Conservation (phyloP, 1,284 basidiomycete genomes). For the Macrocybe sp. region DNA sequence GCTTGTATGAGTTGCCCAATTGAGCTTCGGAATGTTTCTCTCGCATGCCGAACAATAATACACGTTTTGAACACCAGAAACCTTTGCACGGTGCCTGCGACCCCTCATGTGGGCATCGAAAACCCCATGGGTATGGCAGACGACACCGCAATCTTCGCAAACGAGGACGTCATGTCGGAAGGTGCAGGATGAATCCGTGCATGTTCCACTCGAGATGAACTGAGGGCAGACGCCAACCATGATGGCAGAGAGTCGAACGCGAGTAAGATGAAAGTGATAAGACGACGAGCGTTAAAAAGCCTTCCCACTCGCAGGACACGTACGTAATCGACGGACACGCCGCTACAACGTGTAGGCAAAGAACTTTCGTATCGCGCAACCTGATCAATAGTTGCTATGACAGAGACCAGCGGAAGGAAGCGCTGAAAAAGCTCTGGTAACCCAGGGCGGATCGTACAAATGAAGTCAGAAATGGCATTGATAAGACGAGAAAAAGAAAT, state of each 20-base stretch:
- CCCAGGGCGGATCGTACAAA: too few species aligned
- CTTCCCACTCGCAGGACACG: not conserved
- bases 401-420: too few species aligned
- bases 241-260: not conserved
- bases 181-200: conserved; percentile 24
- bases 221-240: conserved; percentile 26
- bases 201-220: conserved; percentile 29
- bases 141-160: not conserved
- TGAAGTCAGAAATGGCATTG: too few species aligned
- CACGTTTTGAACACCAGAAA: too few species aligned
- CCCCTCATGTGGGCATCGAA: not conserved
- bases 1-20: not conserved
- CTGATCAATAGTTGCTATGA: too few species aligned
- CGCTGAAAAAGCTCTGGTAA: too few species aligned
- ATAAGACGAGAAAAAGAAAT: not conserved
- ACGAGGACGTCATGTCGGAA: conserved; percentile 25
- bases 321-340: too few species aligned
- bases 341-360: too few species aligned
- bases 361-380: too few species aligned
- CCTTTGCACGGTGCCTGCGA: not conserved
- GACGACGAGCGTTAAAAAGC: not conserved
- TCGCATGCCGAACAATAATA: not conserved
- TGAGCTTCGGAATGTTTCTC: not conserved
- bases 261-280: not conserved
- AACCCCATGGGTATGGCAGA: not conserved